phyloP scores from a whole-genome alignment of 2,329 filamentous ascomycete genomes.

The Fusarium nematophilum region DNA sequence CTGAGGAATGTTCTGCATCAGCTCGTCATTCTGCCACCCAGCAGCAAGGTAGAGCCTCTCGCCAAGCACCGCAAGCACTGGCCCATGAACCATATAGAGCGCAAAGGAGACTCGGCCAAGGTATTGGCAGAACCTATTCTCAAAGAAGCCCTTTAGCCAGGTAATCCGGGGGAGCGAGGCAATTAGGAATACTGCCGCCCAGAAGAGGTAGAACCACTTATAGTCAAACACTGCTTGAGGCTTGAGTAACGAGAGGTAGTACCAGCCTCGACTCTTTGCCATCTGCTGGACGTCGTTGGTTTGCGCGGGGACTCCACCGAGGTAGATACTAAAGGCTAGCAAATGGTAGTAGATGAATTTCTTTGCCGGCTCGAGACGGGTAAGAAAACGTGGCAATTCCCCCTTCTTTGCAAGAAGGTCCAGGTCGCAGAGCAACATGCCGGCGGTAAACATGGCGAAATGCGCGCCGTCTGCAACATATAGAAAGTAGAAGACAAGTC shows the following conservation, averaged over 20 bases:
- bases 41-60: slow-evolving; percentile 72
- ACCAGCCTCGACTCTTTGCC: slow-evolving; percentile 68
- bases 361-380: slow-evolving; percentile 59
- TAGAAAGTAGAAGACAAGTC: slow-evolving; percentile 72
- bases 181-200: slow-evolving; percentile 68
- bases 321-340: slow-evolving; percentile 63
- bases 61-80: slow-evolving; percentile 68
- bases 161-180: slow-evolving; percentile 66
- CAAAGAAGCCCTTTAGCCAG: slow-evolving; percentile 69
- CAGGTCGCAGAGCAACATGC: slow-evolving; percentile 72
- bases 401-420: slow-evolving; percentile 64
- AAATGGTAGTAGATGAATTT: slow-evolving; percentile 63
- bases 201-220: slow-evolving; percentile 77
- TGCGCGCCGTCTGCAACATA: slow-evolving; percentile 75
- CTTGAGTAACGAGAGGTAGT: slow-evolving; percentile 69
- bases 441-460: slow-evolving; percentile 68
- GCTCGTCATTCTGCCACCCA: slow-evolving; percentile 63
- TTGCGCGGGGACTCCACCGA: slow-evolving; percentile 70
- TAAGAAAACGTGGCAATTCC: slow-evolving; percentile 63
- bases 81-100: slow-evolving; percentile 73
- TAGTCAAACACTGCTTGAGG: slow-evolving; percentile 73
- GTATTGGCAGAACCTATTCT: slow-evolving; percentile 68
- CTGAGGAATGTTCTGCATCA: slow-evolving; percentile 61
- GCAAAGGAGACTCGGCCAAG: slow-evolving; percentile 71
- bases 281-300: slow-evolving; percentile 61